Conservation (phyloP, 2,329 filamentous ascomycete species). For the Chalaropsis ovoidea region DNA sequence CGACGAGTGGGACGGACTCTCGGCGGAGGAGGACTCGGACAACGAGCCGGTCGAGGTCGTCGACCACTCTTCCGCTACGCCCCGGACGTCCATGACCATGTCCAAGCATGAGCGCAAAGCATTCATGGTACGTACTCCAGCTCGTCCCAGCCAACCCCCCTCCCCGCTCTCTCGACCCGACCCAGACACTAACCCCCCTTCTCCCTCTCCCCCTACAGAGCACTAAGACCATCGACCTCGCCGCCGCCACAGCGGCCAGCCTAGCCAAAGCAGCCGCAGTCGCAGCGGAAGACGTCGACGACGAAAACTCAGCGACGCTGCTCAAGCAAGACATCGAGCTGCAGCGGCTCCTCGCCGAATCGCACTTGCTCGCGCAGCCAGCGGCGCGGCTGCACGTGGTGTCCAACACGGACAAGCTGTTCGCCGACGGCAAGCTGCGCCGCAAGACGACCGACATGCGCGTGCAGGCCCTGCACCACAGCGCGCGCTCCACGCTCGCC, state of each 20-base stretch:
- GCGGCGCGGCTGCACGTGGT: constrained; percentile 38
- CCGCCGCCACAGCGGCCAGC: constrained; percentile 31
- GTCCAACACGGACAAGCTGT: constrained; percentile 35
- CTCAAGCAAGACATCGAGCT: constrained; percentile 88
- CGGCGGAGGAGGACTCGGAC: constrained; percentile 26
- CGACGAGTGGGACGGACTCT: constrained; percentile 27
- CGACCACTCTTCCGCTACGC: constrained; percentile 43
- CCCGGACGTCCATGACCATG: constrained; percentile 38
- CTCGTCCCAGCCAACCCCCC: not conserved
- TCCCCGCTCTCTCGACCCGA: not conserved
- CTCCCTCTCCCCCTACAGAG: constrained; percentile 26
- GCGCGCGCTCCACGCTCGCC: constrained; percentile 62
- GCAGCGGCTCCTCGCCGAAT: constrained; percentile 82
- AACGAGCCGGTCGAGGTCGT: constrained; percentile 46
- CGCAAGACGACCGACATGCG: constrained; percentile 77
- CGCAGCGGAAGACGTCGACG: constrained; percentile 31
- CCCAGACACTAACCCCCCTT: not conserved
- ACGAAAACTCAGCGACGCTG: constrained; percentile 55
- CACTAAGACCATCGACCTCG: constrained; percentile 40
- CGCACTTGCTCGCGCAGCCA: constrained; percentile 60
- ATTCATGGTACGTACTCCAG: constrained; percentile 52
- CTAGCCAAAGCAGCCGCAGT: constrained; percentile 23
- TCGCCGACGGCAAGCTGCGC: constrained; percentile 57
- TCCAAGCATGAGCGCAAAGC: constrained; percentile 62
- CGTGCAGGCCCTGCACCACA: constrained; percentile 56